phyloP scores from a whole-genome alignment of 192 early-diverging fungal genomes.

The Coemansia sp. region DNA sequence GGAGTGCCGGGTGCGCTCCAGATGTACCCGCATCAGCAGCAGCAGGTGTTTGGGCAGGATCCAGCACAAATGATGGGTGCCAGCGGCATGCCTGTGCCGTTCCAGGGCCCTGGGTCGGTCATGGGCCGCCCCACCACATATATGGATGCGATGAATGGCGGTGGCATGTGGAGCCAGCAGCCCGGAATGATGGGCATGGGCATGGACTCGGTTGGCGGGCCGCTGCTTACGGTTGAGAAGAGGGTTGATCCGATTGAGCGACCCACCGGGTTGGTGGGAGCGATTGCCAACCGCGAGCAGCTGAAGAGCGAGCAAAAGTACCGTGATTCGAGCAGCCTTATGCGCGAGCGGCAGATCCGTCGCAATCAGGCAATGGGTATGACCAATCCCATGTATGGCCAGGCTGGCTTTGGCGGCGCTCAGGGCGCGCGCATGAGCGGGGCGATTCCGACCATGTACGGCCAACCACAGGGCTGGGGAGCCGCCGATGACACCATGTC shows the following conservation, averaged over 20 bases:
- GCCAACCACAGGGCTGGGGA: slow-evolving; percentile 33
- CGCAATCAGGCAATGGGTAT: slow-evolving; percentile 54
- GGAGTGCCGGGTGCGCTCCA: slow-evolving; percentile 24
- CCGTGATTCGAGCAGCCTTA: slow-evolving; percentile 54
- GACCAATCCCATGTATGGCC: slow-evolving; percentile 23
- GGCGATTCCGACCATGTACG: slow-evolving; percentile 48
- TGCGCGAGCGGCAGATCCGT: slow-evolving; percentile 56
- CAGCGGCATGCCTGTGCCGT: slow-evolving; percentile 35
- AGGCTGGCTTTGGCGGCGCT: slow-evolving; percentile 11
- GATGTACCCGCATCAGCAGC: slow-evolving; percentile 38
- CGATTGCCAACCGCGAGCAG: slow-evolving; percentile 57
- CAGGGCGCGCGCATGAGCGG: slow-evolving; percentile 29
- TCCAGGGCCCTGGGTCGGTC: slow-evolving; percentile 30
- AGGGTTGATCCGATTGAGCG: slow-evolving; percentile 52
- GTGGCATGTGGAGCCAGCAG: slow-evolving; percentile 46
- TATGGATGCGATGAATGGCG: slow-evolving; percentile 34
- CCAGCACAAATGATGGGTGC: slow-evolving; percentile 24
- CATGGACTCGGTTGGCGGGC: slow-evolving; percentile 41
- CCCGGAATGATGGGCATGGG: slow-evolving; percentile 27
- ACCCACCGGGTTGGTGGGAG: slow-evolving; percentile 53
- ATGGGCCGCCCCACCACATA: slow-evolving; percentile 39
- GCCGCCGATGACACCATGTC: slow-evolving; percentile 50
- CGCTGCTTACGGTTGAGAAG: slow-evolving; percentile 52
- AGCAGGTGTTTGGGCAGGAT: slow-evolving; percentile 44
- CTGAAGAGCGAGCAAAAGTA: slow-evolving; percentile 57